Evolutionary conservation across 208 protist species (phyloP).

Genomic region (Porcisia hertigi): DNA sequence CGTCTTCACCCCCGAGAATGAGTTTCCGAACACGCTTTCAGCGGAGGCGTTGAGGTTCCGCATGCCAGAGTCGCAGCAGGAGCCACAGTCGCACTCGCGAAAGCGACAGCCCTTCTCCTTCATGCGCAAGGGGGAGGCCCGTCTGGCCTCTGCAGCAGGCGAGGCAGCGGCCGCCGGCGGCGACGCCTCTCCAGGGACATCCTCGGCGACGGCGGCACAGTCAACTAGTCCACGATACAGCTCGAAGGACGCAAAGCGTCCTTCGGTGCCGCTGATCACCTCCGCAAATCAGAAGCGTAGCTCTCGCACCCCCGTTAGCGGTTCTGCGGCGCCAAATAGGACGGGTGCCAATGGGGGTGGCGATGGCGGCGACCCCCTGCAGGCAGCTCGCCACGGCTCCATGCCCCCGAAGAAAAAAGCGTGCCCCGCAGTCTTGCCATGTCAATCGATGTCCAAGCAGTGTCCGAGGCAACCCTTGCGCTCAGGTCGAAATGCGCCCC

Average conservation of each 20-base stretch:
- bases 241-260: background rate
- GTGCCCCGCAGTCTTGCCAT: background rate
- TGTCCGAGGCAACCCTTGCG: constrained; percentile 7
- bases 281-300: background rate
- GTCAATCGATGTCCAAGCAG: constrained; percentile 2
- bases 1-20: constrained; percentile 69
- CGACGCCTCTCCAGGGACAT: background rate
- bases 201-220: background rate
- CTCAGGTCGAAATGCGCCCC: background rate
- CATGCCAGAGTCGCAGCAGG: constrained; percentile 11
- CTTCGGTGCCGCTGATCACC: background rate
- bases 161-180: background rate
- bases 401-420: background rate
- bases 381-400: background rate
- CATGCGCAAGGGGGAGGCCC: constrained; percentile 45
- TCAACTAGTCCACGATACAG: background rate
- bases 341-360: background rate
- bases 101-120: constrained; percentile 47
- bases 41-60: constrained; percentile 47
- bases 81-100: constrained; percentile 9
- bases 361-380: background rate
- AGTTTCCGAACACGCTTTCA: constrained; percentile 77
- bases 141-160: constrained; percentile 23
- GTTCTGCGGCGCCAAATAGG: background rate
- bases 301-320: background rate